These are phyloP conservation scores for Leccinum variabile DNA, from an alignment of 1,284 basidiomycete genomes.

Conservation along the genomic window DNA sequence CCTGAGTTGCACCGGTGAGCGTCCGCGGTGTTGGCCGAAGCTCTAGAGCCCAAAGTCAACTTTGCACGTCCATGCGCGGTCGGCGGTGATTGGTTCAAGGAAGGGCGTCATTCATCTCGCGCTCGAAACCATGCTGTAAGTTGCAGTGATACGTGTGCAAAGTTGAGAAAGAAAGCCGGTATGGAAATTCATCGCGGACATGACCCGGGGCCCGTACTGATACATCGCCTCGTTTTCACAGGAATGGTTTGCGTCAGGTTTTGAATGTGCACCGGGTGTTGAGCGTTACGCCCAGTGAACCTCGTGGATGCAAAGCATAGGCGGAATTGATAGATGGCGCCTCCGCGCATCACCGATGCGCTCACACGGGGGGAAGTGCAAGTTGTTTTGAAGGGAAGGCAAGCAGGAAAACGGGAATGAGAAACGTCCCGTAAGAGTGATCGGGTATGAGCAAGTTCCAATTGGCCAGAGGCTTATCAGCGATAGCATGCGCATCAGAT, in stretches of 20 bases:
- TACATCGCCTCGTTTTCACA: constrained; percentile 35
- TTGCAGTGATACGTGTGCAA: constrained; percentile 80
- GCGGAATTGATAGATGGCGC: constrained; percentile 56
- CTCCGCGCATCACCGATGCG: constrained; percentile 90
- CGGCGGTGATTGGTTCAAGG: constrained; percentile 57
- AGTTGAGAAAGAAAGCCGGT: constrained; percentile 71
- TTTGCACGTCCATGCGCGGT: background rate
- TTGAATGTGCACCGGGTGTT: background rate
- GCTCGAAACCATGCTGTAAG: constrained; percentile 71
- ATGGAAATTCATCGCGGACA: constrained; percentile 83
- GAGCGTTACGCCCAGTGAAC: constrained; percentile 7
- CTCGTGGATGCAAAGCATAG: constrained; percentile 53
- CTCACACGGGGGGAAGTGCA: constrained; percentile 89
- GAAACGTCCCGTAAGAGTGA: constrained; percentile 64
- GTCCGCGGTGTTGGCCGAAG: background rate
- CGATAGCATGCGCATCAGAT: constrained; percentile 44
- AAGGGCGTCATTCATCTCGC: constrained; percentile 84
- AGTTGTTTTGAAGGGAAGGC: constrained; percentile 74
- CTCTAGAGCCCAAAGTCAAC: background rate
- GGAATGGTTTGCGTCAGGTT: background rate
- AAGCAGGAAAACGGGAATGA: constrained; percentile 73
- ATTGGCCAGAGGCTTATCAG: constrained; percentile 1
- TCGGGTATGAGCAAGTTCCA: constrained; percentile 46
- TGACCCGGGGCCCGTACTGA: constrained; percentile 54
- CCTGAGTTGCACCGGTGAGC: constrained; percentile 84